A percentile compares a stretch with the other conserved stretches of the same genome.
phyloP scores from a whole-genome alignment of 73 alveolate genomes.

The Paramecium caudatum region DNA sequence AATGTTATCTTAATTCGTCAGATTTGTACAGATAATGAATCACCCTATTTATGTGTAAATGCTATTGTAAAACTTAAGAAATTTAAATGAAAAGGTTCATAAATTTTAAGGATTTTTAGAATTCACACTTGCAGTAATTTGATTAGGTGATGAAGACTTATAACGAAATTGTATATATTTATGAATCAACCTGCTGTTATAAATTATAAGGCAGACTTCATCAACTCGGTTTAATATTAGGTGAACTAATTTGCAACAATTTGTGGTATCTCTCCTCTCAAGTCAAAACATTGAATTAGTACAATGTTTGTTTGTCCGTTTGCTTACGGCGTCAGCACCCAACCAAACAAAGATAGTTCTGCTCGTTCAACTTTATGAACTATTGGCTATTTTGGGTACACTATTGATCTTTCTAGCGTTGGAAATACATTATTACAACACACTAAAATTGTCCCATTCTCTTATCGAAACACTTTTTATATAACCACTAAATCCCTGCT shows the following conservation, averaged over 20 bases:
- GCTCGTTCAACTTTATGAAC: slow-evolving; percentile 66
- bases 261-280: slow-evolving; percentile 4
- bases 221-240: not conserved
- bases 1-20: too few species aligned
- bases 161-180: too few species aligned
- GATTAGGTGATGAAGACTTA: too few species aligned
- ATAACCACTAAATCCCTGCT: slow-evolving; percentile 39
- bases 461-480: slow-evolving; percentile 11
- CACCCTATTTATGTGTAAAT: too few species aligned
- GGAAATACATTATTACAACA: slow-evolving; percentile 13
- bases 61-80: too few species aligned
- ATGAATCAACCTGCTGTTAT: too few species aligned
- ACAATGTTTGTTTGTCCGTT: slow-evolving; percentile 46
- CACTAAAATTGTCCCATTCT: slow-evolving; percentile 37
- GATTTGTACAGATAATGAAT: too few species aligned
- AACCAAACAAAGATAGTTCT: slow-evolving; percentile 42
- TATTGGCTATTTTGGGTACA: slow-evolving; percentile 3
- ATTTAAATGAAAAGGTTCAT: too few species aligned
- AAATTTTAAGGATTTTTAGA: too few species aligned
- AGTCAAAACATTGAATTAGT: not conserved
- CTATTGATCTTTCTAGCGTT: slow-evolving; percentile 20
- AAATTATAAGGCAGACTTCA: not conserved
- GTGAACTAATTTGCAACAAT: not conserved
- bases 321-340: slow-evolving; percentile 42
- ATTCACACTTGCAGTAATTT: too few species aligned